phyloP scores from a whole-genome alignment of 257 asterid species.

The Solanum etuberosum region DNA sequence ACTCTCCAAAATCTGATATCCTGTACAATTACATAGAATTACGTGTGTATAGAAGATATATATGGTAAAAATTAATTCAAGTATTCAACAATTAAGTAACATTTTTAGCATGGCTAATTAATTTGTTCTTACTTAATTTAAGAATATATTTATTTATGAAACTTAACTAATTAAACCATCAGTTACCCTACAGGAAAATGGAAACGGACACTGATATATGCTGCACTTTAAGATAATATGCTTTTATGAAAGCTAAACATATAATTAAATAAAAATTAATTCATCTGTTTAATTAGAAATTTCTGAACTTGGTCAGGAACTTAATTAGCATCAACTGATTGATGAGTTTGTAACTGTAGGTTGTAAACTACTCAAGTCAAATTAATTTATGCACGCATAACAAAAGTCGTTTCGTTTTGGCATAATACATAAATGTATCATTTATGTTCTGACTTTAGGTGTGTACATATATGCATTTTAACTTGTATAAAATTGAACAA shows the following conservation, averaged over 20 bases:
- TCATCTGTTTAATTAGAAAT: background rate
- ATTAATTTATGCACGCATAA: background rate
- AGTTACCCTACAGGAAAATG: background rate
- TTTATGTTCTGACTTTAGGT: too few relatives aligned
- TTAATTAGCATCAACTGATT: background rate
- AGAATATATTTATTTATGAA: background rate
- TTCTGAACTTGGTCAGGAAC: background rate
- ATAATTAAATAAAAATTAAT: background rate
- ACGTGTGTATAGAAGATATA: background rate
- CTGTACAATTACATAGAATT: background rate
- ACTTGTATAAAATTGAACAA: background rate
- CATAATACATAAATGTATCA: background rate
- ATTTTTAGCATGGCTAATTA: background rate
- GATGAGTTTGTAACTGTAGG: background rate
- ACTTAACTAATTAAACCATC: background rate
- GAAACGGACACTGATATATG: background rate
- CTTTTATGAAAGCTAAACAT: background rate
- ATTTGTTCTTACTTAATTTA: background rate
- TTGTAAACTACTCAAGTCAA: background rate
- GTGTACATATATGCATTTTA: too few relatives aligned
- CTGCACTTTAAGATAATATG: background rate
- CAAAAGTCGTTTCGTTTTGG: background rate
- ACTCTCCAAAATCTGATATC: background rate
- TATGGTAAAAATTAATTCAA: background rate
- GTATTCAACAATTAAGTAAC: background rate